phyloP scores from a whole-genome alignment of 352 stramenopile species.

The Globisporangium paddicum region DNA sequence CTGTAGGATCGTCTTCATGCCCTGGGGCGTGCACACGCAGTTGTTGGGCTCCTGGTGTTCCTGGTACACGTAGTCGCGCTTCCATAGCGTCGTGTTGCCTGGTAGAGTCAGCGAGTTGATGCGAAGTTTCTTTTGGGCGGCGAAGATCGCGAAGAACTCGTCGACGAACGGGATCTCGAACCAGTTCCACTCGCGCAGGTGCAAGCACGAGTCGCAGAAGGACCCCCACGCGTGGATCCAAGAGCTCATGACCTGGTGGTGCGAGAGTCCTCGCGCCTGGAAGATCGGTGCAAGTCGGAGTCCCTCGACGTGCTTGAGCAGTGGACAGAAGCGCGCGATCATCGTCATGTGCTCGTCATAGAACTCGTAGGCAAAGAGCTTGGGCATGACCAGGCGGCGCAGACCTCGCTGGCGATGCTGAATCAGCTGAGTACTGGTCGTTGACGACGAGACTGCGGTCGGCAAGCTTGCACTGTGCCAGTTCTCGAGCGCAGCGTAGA shows the following conservation, averaged over 20 bases:
- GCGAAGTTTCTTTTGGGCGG: slow-evolving; percentile 15
- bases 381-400: slow-evolving; percentile 23
- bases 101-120: slow-evolving; percentile 19
- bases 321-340: slow-evolving; percentile 18
- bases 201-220: slow-evolving; percentile 23
- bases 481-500: slow-evolving; percentile 7
- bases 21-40: slow-evolving; percentile 15
- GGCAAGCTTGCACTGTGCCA: neutral
- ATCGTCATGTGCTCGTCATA: slow-evolving; percentile 14
- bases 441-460: neutral
- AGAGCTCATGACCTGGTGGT: slow-evolving; percentile 21
- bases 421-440: neutral
- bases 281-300: slow-evolving; percentile 23
- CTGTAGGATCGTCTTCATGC: slow-evolving; percentile 16
- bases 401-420: slow-evolving; percentile 10
- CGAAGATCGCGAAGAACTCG: slow-evolving; percentile 26
- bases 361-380: slow-evolving; percentile 27
- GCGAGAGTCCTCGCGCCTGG: slow-evolving; percentile 18
- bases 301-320: slow-evolving; percentile 20
- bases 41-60: slow-evolving; percentile 19
- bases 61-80: slow-evolving; percentile 24
- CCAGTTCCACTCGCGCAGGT: slow-evolving; percentile 24
- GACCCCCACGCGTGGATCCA: slow-evolving; percentile 20
- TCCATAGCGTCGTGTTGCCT: slow-evolving; percentile 29
- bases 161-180: slow-evolving; percentile 30